phyloP scores from a whole-genome alignment of 2,329 filamentous ascomycete species.

The Neonectria faginata region DNA sequence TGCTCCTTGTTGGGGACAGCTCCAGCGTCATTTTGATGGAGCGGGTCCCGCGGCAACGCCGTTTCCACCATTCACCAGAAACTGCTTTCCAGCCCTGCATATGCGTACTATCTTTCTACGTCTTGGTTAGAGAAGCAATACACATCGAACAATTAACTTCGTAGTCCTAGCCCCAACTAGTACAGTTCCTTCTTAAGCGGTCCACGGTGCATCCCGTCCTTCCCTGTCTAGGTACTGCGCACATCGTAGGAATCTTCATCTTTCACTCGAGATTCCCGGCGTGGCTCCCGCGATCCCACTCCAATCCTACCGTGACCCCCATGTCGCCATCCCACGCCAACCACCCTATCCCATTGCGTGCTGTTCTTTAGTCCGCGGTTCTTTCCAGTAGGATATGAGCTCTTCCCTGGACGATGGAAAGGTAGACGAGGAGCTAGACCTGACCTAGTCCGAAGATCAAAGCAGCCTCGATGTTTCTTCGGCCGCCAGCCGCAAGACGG shows the following conservation, averaged over 20 bases:
- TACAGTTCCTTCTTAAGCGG: background rate
- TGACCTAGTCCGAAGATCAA: background rate
- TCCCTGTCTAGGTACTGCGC: slow-evolving; percentile 6
- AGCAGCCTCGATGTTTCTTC: slow-evolving; percentile 6
- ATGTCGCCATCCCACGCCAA: slow-evolving; percentile 26
- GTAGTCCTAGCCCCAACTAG: background rate
- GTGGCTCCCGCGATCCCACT: slow-evolving; percentile 31
- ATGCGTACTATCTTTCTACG: background rate
- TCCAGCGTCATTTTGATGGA: slow-evolving; percentile 41
- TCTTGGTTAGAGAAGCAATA: no score
- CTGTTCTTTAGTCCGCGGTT: background rate
- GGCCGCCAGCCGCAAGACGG: background rate
- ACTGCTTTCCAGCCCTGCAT: slow-evolving; percentile 38
- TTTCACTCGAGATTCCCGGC: slow-evolving; percentile 37
- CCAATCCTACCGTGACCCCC: slow-evolving; percentile 28
- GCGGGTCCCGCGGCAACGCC: slow-evolving; percentile 38
- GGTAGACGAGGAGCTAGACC: background rate
- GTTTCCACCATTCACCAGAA: slow-evolving; percentile 37
- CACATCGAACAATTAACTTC: no score
- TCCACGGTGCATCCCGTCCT: background rate
- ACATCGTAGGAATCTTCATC: slow-evolving; percentile 33
- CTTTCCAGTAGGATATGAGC: background rate
- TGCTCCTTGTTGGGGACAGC: slow-evolving; percentile 39
- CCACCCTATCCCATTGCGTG: slow-evolving; percentile 13
- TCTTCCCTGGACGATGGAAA: background rate